phyloP scores from a whole-genome alignment of 192 early-diverging fungal genomes.

The Umbelopsis sp. region DNA sequence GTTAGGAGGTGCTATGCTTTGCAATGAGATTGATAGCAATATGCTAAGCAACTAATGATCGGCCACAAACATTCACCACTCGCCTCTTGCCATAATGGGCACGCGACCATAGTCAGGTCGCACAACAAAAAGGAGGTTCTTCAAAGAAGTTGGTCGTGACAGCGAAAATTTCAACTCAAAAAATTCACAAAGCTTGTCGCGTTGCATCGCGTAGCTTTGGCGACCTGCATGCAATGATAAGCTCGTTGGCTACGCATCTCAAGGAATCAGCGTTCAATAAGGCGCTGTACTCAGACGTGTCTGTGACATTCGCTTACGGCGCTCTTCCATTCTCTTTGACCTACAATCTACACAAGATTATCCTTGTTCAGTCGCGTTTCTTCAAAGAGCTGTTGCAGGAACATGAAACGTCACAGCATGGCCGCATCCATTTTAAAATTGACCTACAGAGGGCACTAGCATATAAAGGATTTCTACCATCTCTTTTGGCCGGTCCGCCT shows the following conservation, averaged over 20 bases:
- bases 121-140: neutral
- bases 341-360: slow-evolving; percentile 33
- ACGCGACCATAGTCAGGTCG: too few species aligned
- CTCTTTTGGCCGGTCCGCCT: slow-evolving; percentile 19
- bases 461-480: slow-evolving; percentile 29
- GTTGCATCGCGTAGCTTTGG: neutral
- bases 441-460: slow-evolving; percentile 30
- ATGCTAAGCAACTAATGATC: too few species aligned
- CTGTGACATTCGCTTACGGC: slow-evolving; percentile 31
- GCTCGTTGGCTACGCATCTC: slow-evolving; percentile 15
- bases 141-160: slow-evolving; percentile 2
- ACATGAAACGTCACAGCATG: slow-evolving; percentile 1
- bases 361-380: slow-evolving; percentile 34
- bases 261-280: slow-evolving; percentile 34
- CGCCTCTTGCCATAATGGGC: too few species aligned
- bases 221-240: neutral
- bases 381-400: slow-evolving; percentile 24
- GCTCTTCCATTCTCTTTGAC: slow-evolving; percentile 35
- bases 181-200: neutral
- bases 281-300: slow-evolving; percentile 34
- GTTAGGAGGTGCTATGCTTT: too few species aligned
- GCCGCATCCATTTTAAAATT: slow-evolving; percentile 20
- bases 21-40: too few species aligned
- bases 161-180: neutral
- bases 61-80: too few species aligned